Base-by-base conservation (phyloP, 257 asterid genomes). In the Plantago ovata region DNA sequence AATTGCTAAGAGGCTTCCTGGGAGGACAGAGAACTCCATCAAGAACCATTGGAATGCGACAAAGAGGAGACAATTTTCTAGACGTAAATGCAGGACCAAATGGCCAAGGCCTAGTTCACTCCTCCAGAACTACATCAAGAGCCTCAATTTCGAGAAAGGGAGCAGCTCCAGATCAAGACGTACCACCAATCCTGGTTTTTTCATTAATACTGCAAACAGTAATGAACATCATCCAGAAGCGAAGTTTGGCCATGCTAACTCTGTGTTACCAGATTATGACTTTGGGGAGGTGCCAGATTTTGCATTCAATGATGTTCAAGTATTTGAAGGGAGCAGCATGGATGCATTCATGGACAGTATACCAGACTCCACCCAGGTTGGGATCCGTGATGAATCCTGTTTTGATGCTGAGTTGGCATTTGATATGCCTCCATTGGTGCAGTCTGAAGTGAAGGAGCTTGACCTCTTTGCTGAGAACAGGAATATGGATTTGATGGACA, bases 11-110 rank as follows among this genome's bases (percentile, higher is more conserved):
- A 72, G 74, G 53, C 77, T 89, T 7, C 76, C 82, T 0, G 94
- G 93, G 53, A 75, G 95, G 71, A 89, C 86, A 1, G 97, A 89
- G 50, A 89, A 89, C 40, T 84, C 95, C n/a, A 86, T 89, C 60
- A 89, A 89, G 69, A 89, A 89, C 62, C 97, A 89, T 22, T 89
- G 97, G 97, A 89, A 89, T 43, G 94, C 97, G 1, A 89, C 97
- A 4, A 89, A 89, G 55, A 74, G 97, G 56, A 75, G 92, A 53
- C 95, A 90, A 46, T 71, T 84, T n/a, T 79, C 95, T 0, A 69
- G 81, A 22, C 69, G 95, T 55, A 84, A 84, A 62, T 84, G 97
- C 65, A 77, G 77, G 38, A 84, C 90, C 40, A 85, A 85, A 58
- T 84, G 88, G 93, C 94, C 95, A 1, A 80, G 66, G 53, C 95